phyloP scores from a whole-genome alignment of 768 basidiomycete species.

The Leccinum broughii region DNA sequence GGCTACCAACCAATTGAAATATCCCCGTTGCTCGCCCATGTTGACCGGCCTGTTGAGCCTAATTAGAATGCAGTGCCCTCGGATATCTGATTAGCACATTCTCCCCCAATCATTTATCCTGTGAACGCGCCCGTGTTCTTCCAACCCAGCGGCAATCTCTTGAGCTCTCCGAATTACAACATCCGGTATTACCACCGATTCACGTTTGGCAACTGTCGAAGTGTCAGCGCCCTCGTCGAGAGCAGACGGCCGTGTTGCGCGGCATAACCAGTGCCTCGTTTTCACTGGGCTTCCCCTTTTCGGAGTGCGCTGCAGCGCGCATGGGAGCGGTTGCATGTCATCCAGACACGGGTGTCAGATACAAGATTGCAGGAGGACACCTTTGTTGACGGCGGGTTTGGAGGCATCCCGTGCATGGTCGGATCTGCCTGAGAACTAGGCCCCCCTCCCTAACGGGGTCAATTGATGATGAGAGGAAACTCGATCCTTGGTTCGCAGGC shows the following conservation, averaged over 20 bases:
- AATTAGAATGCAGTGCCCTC: conserved; percentile 39
- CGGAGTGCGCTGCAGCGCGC: conserved; percentile 3
- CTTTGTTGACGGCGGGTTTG: conserved; percentile 19
- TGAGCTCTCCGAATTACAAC: conserved; percentile 8
- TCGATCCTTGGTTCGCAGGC: conserved; percentile 18
- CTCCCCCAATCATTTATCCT: conserved; percentile 25
- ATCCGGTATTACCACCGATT: conserved; percentile 10
- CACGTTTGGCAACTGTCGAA: conserved; percentile 4
- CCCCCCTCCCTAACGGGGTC: conserved; percentile 15
- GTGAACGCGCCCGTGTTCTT: conserved; percentile 20
- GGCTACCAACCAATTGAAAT: conserved; percentile 11
- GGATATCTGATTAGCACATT: conserved; percentile 36
- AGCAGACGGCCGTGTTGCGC: conserved; percentile 2
- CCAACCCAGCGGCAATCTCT: conserved; percentile 29
- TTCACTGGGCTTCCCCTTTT: conserved; percentile 8
- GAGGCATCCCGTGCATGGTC: conserved; percentile 15
- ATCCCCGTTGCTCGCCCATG: conserved; percentile 22
- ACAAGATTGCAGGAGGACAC: conserved; percentile 3
- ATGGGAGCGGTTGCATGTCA: conserved; percentile 20
- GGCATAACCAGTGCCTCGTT: conserved; percentile 5
- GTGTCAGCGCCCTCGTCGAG: conserved; percentile 9
- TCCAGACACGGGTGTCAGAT: conserved; percentile 19
- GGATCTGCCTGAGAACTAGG: conserved; percentile 34
- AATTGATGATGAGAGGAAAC: conserved; percentile 20
- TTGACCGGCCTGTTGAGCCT: conserved; percentile 32